Base-by-base conservation (phyloP, 176 grass and related monocot species). In the Carex myosuroides region DNA sequence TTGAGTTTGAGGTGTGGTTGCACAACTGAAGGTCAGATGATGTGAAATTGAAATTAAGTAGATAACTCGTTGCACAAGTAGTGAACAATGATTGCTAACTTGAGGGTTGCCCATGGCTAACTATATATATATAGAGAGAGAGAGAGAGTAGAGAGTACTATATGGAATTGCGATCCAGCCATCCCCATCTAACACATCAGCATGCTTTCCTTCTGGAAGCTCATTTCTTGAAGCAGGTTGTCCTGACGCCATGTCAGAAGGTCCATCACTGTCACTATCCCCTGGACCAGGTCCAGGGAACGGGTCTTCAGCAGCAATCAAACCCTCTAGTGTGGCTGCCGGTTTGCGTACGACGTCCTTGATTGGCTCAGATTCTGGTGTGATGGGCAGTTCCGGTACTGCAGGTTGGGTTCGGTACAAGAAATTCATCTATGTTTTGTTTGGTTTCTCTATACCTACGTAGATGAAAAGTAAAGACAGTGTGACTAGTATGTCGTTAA, bases 371-470 rank as follows among this genome's bases (percentile, higher is more conserved):
- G 62, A 32, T 26, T 64, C 80, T 9, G 57, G 80, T 17, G 33
- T 12, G 6, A 37, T 16, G 5, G 80, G 80, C 50, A 53, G 3
- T 11, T 82, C 80, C 3, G 61, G 39, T 30, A 54, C 61, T 65
- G 41, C 14, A 66, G 80, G 24, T 65, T 83, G 80, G 62, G 42
- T 66, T 64, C 80, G 21, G 62, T 83, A 83, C 80, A 83, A 32
- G 61, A 83, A 83, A 83, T 83, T 69, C 80, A 82, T 82, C 41
- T 82, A 63, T 82, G 44, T 32, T 17, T 17, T 52, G 21, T 74
- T 13, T 14, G 37, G 37, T 46, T 46, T 46, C 3, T 64, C 17
- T 64, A 10, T 64, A 64, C 62, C 62, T 64, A 30, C 3, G 13
- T 12, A 2, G 24, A 64, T 26, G 22, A 64, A 10, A 64, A 64